Base-by-base conservation (phyloP, 495 filamentous ascomycete genomes). In the Lentithecium fluviatile region DNA sequence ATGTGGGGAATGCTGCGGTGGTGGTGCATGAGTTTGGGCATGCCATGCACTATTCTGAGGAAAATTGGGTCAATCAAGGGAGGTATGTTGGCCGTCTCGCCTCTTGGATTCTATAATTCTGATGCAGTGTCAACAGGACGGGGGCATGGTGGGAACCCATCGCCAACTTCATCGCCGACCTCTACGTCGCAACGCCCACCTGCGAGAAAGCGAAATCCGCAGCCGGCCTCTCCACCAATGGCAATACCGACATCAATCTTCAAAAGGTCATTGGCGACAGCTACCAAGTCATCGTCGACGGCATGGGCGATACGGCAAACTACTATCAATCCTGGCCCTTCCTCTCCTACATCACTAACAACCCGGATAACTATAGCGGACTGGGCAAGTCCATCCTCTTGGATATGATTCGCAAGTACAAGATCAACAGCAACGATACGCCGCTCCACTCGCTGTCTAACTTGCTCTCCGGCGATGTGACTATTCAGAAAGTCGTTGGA, bases 91-190 rank as follows among this genome's bases (percentile, higher is more conserved):
- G 12, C 48, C 13, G 2, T 7, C 6, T 52, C n/a, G 23, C 10
- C 46, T 36, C 48, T 45, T 32, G 10, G 5, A 2, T 45, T 24
- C 13, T 45, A 10, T 2, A 29, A 13, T 7, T 17, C 24, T 40
- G 13, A 6, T 19, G 21, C 13, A 32, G 42, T 20, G 21, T 20
- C 1, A n/a, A 29, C 34, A 58, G 58, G 1, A 78, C 76, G 0
- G 76, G 76, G 1, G 76, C 76, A 0, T 78, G 76, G 76, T 79
- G 77, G 77, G 77, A 79, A 53, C 73, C 77, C 4, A 59, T 76
- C 2, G 77, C 77, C 1, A 73, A 79, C 38, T 79, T 75, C 51
- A 74, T 79, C 19, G 76, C 77, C 11, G 77, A 79, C 51, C 74
- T 70, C 1, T 79, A 76, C 59, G 64, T 77, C 54, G 77, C 77